Percentiles rank a stretch among this genome's conserved stretches.
Evolutionary conservation across 352 stramenopile species (phyloP).

Genomic region (Globisporangium irregulare): DNA sequence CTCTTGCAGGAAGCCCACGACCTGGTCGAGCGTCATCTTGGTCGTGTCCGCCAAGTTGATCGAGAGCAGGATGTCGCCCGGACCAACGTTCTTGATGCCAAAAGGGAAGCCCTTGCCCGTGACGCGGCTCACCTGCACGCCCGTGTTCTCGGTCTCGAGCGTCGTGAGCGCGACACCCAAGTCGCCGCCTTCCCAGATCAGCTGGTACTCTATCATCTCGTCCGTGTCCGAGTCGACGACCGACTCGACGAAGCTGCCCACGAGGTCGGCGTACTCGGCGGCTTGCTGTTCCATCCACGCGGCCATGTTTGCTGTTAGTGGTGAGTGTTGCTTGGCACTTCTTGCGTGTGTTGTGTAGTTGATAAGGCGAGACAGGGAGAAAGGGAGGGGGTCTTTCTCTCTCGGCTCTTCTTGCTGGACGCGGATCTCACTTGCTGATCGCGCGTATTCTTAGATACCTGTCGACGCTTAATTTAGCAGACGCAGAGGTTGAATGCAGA

Average conservation of each 20-base stretch:
- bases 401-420: neutral
- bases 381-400: neutral
- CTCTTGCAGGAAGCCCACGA: constrained; percentile 78
- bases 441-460: constrained; percentile 10
- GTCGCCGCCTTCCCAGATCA: constrained; percentile 87
- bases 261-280: constrained; percentile 79
- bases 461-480: constrained; percentile 1
- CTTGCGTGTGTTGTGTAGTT: constrained; percentile 21
- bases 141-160: constrained; percentile 45
- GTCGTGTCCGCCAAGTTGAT: constrained; percentile 85
- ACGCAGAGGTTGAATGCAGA: neutral
- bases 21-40: constrained; percentile 75
- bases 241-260: constrained; percentile 84
- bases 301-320: constrained; percentile 9
- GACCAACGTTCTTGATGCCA: constrained; percentile 85
- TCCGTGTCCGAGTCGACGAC: constrained; percentile 80
- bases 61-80: constrained; percentile 74
- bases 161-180: constrained; percentile 82
- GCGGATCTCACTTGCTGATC: neutral
- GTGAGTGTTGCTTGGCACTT: neutral
- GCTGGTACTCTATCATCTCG: constrained; percentile 86
- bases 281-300: constrained; percentile 85
- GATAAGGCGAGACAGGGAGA: neutral
- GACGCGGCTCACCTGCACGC: constrained; percentile 77
- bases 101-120: constrained; percentile 87